Conservation (phyloP, 1,284 basidiomycete species). For the Ustilago bromivora region DNA sequence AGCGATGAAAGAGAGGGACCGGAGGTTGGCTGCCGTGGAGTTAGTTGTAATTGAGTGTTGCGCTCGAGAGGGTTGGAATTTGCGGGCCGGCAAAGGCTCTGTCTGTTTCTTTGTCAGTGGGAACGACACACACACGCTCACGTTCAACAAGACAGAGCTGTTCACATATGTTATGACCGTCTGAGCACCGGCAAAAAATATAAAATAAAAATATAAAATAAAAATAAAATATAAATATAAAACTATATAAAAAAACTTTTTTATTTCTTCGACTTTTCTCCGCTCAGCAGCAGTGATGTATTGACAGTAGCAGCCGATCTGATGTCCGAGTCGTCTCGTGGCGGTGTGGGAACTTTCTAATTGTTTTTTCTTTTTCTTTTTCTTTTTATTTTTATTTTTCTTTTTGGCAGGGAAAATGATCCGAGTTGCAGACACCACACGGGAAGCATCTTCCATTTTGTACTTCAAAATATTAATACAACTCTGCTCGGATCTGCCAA, state of each 20-base stretch:
- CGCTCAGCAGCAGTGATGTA: background rate
- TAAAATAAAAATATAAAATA: too few species aligned
- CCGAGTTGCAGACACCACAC: background rate
- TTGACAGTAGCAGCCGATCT: background rate
- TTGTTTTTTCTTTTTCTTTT: background rate
- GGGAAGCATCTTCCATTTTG: background rate
- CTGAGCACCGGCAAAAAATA: background rate
- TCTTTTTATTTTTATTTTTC: background rate
- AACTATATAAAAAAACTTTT: background rate
- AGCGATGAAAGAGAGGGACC: background rate
- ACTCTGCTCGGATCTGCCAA: background rate
- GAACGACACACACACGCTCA: background rate
- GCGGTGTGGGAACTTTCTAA: constrained; percentile 1
- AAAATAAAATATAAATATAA: background rate
- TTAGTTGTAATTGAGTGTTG: background rate
- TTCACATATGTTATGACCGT: background rate
- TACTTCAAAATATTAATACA: background rate
- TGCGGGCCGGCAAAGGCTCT: constrained; percentile 9
- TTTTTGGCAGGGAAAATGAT: background rate
- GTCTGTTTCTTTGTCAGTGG: constrained; percentile 11
- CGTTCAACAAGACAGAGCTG: background rate
- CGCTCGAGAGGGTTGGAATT: constrained; percentile 14
- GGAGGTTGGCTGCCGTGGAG: constrained; percentile 5
- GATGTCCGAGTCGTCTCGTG: background rate
- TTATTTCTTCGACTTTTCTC: background rate